These are phyloP conservation scores for Acanthamoeba rhysodes DNA, from an alignment of 208 protist species.

Conservation along the genomic window DNA sequence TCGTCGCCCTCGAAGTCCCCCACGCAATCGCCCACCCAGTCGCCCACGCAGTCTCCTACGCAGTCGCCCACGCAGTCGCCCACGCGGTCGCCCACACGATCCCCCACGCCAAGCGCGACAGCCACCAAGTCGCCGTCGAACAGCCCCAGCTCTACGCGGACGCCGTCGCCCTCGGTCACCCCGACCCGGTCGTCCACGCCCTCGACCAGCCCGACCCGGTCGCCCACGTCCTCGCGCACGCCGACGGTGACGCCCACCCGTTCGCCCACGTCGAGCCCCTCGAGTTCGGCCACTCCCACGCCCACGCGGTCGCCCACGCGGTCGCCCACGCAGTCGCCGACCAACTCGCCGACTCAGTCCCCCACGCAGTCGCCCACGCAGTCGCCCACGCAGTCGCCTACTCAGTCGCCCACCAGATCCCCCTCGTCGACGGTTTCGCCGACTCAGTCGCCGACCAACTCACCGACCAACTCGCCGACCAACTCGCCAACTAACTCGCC, in stretches of 20 bases:
- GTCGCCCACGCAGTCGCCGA: neutral
- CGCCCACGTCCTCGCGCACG: too few relatives aligned
- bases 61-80: too few relatives aligned
- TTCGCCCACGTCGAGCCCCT: neutral
- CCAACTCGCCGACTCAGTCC: neutral
- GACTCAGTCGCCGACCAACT: neutral
- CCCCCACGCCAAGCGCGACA: too few relatives aligned
- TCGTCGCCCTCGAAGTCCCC: too few relatives aligned
- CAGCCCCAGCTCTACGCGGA: too few relatives aligned
- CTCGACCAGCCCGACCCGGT: too few relatives aligned
- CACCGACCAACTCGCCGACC: too few relatives aligned
- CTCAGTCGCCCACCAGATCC: neutral
- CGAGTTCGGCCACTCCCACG: neutral
- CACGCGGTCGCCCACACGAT: too few relatives aligned
- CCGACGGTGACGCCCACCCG: neutral
- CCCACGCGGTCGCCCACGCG: neutral
- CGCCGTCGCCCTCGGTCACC: neutral
- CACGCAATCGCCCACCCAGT: too few relatives aligned
- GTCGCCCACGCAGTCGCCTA: neutral
- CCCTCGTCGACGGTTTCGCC: neutral
- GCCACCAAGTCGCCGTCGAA: too few relatives aligned
- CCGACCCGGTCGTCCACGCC: too few relatives aligned
- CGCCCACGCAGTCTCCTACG: too few relatives aligned
- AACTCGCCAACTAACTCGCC: neutral
- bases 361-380: neutral